Evolutionary conservation across 257 asterid genomes (phyloP), one percentile per base, ranked within the genome.

Genomic region (Jasminum sambac): DNA sequence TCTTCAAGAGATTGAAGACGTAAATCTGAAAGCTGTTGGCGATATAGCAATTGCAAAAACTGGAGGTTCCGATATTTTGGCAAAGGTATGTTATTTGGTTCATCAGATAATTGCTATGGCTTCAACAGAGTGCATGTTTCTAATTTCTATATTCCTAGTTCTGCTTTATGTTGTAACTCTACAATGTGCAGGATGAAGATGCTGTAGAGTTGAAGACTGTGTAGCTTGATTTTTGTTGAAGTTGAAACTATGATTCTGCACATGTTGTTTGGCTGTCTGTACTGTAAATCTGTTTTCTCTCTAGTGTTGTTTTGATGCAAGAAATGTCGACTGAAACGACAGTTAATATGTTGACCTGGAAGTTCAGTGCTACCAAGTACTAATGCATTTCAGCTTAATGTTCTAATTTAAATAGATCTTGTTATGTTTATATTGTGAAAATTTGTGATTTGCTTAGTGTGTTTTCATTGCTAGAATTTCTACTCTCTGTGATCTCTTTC

Each of bases 1-100:
- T 14, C 66, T 84, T 63, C 79, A 78, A 16, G 86, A 87, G 77
- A 72, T 83, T n/a, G 75, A 78, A 70, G 68, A 65, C 5, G 73
- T 73, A 37, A 41, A 59, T 14, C 66, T 69, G 16, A 30, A 41
- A 10, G 68, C 17, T 14, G 9, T 48, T 48, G 64, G 42, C 36
- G 73, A 66, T 34, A 76, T 72, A 41, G 72, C 66, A 66, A 21
- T 36, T 55, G 74, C 61, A 76, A 76, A 71, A 19, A 68, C 68
- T 41, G 77, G 71, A 69, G 71, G 66, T 11, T 16, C 44, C 11
- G 25, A 60, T 52, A 1, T 30, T 74, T 76, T 38, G 68, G 71
- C 26, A 48, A 41, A 23, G 84, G 82, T 74, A 64, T 42, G 61
- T 37, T 42, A 34, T 60, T 40, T 39, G 66, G 48, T 70, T 69